Base-by-base conservation (phyloP, 345 rosid genomes). In the Triadica sebifera region DNA sequence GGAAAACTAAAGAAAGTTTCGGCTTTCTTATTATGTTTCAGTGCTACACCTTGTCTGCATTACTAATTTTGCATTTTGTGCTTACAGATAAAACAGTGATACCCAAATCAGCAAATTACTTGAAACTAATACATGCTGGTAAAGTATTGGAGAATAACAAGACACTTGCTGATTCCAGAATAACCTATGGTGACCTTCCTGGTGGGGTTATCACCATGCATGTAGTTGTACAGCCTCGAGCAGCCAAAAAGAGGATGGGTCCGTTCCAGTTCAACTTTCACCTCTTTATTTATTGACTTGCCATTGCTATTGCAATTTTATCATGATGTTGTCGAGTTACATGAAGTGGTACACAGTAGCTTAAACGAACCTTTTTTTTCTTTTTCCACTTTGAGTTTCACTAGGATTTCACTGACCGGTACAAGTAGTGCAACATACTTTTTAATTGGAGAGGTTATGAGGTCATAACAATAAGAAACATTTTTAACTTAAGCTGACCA, bases 101-200 rank as follows among this genome's bases (percentile, higher is more conserved):
- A 34, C 84, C 84, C 69, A 84, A 81, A 69, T 78, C 81, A 20
- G 51, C 76, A 61, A 78, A 76, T 60, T 82, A 84, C 69, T 43
- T 84, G 77, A 84, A 84, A 73, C 77, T 84, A 24, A 84, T 84
- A 76, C 80, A 81, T 62, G 86, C 82, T 67, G 84, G 86, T 61
- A 81, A 81, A 76, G 45, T 84, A 67, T 77, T 84, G 81, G 84
- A 81, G 79, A 84, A 81, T 71, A 69, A 67, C 75, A 73, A 74
- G 74, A 81, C 84, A 3, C 82, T 84, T 24, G 82, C 83, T 39
- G 85, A 84, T 74, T 79, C 79, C 73, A 81, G 65, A 61, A 49
- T 77, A 73, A 74, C 75, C 12, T 59, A 70, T 58, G 79, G 81
- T 22, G 78, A 81, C 73, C 69, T 81, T 77, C 74, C 85, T 45